Evolutionary conservation across 805 yeast genomes (phyloP), one percentile per base, ranked within the genome.

Genomic region (Isabelozyma rhagii): DNA sequence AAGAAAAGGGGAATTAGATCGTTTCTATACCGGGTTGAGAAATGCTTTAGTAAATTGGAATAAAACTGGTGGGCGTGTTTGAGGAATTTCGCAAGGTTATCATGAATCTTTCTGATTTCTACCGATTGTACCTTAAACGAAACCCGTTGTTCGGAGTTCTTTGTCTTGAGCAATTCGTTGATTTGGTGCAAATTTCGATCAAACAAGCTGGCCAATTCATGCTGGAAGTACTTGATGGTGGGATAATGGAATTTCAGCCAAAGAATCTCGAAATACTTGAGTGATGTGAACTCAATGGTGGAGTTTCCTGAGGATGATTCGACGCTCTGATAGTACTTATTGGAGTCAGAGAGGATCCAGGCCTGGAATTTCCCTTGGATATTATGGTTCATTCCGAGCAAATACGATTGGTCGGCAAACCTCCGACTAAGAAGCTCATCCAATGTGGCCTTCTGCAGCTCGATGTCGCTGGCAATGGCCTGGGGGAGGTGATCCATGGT

Each of bases 231-330:
- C 55, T 82, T 84, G 52, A 85, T 74, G 2, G 82, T 77, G 1
- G 89, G 89, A 56, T 83, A 82, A 55, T 83, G 86, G 53, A 86
- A 74, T 5, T 81, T 80, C 31, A 71, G 61, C 91, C 91, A 86
- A 17, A 82, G 63, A 4, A 62, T 56, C 46, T 82, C 85, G 15
- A 74, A 54, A 43, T 57, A 62, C 14, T 60, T 59, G 27, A 68
- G 64, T 44, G 75, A 70, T 4, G 51, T 56, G 51, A 85, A 71
- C 6, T 79, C 63, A 2, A 62, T 59, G 5, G 60, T 57, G 8
- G 54, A 39, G 25, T 44, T 49, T 47, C 14, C 46, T 8, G 31
- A 39, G 8, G 44, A 31, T 45, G 13, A 21, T 5, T 49, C 43
- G 10, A 51, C 15, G 10, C 41, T 47, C 6, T 47, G 38, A 27